Conservation (phyloP, 495 filamentous ascomycete species). For the Annulohypoxylon bovei region DNA sequence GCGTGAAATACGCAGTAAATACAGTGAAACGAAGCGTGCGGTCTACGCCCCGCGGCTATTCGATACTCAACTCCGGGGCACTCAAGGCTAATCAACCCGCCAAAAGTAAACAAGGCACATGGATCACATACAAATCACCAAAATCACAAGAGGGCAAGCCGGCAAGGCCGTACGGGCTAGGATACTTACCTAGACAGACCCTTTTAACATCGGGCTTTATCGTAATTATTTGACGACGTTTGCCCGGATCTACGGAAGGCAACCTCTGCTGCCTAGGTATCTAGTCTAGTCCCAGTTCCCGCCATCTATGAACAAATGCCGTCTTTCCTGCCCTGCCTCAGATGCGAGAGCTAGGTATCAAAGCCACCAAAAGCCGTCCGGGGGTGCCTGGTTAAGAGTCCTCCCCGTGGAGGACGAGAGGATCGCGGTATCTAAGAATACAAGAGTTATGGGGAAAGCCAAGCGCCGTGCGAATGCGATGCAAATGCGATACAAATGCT, state of each 20-base stretch:
- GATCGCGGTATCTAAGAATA: background rate
- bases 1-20: too few species aligned
- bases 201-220: constrained; percentile 12
- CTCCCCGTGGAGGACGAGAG: background rate
- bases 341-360: constrained; percentile 20
- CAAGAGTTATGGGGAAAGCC: background rate
- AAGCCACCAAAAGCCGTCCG: constrained; percentile 1
- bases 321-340: background rate
- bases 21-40: too few species aligned
- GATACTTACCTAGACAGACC: constrained; percentile 24
- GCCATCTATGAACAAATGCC: background rate
- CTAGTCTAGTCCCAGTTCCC: constrained; percentile 4
- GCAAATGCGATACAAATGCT: background rate
- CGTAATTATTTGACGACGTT: constrained; percentile 8
- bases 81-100: background rate
- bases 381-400: background rate
- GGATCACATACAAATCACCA: background rate
- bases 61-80: too few species aligned
- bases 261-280: constrained; percentile 14
- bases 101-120: background rate
- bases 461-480: constrained; percentile 19
- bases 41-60: too few species aligned
- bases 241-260: constrained; percentile 14
- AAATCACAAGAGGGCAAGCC: background rate
- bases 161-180: constrained; percentile 16